Percentiles rank a stretch among this genome's conserved stretches.
Conservation (phyloP, 1,284 basidiomycete species). For the Porodaedalea pini region DNA sequence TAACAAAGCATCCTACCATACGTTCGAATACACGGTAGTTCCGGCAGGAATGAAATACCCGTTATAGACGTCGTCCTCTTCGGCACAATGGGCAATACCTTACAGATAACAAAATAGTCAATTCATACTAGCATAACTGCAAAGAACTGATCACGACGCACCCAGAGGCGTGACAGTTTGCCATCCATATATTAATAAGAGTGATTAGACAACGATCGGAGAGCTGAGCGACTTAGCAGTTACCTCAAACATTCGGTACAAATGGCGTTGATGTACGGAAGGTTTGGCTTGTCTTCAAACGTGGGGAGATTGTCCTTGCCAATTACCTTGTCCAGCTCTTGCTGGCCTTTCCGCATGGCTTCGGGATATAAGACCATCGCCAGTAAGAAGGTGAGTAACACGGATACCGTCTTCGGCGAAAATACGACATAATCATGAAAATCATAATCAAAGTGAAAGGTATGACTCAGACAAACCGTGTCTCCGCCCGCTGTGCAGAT, state of each 20-base stretch:
- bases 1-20: slow-evolving; percentile 19
- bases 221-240: background rate
- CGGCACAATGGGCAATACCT: slow-evolving; percentile 26
- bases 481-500: background rate
- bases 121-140: background rate
- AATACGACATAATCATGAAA: background rate
- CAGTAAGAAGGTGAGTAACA: background rate
- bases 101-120: background rate
- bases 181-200: slow-evolving; percentile 1
- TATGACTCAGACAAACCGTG: background rate
- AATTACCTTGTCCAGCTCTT: slow-evolving; percentile 8
- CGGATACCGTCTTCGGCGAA: background rate
- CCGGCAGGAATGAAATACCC: slow-evolving; percentile 23
- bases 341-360: background rate
- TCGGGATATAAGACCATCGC: slow-evolving; percentile 3
- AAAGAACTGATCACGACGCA: background rate
- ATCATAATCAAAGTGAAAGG: background rate
- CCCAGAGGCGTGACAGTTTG: slow-evolving; percentile 9
- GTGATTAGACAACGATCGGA: background rate
- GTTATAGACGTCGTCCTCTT: slow-evolving; percentile 23
- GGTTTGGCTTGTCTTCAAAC: slow-evolving; percentile 2
- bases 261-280: slow-evolving; percentile 3
- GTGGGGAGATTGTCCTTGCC: slow-evolving; percentile 9
- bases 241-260: slow-evolving; percentile 7
- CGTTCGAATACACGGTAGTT: slow-evolving; percentile 22